Percentiles rank a stretch among this genome's conserved stretches.
Conservation (phyloP, 192 early-diverging fungal genomes). For the Phlyctochytrium bullatum region DNA sequence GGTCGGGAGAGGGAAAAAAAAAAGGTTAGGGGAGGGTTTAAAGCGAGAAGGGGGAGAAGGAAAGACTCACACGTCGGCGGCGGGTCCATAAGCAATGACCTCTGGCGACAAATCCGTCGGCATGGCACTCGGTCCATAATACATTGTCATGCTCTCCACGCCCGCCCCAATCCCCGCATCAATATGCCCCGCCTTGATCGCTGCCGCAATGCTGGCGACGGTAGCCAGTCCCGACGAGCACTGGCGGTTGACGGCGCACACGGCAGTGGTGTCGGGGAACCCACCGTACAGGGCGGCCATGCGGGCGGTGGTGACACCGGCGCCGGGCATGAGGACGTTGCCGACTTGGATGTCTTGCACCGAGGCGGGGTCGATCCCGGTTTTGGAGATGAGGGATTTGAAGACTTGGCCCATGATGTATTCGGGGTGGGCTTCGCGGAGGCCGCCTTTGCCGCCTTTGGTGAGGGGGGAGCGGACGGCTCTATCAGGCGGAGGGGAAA, state of each 20-base stretch:
- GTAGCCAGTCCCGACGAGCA: constrained; percentile 93
- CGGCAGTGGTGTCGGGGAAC: constrained; percentile 78
- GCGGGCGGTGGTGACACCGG: constrained; percentile 84
- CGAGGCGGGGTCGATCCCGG: constrained; percentile 77
- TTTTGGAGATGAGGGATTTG: constrained; percentile 70
- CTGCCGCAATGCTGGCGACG: constrained; percentile 79
- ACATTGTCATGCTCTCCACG: constrained; percentile 90
- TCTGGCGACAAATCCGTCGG: constrained; percentile 69
- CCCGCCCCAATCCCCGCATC: constrained; percentile 93
- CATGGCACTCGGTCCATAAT: constrained; percentile 81
- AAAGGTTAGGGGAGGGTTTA: background rate
- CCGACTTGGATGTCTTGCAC: constrained; percentile 86
- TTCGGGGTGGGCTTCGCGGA: constrained; percentile 83
- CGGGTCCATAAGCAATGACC: constrained; percentile 67
- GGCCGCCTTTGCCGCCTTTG: constrained; percentile 85
- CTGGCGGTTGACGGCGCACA: constrained; percentile 88
- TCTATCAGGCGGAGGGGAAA: background rate
- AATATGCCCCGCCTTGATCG: constrained; percentile 85
- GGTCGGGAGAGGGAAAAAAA: background rate
- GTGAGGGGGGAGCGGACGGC: constrained; percentile 87
- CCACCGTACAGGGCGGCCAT: constrained; percentile 84
- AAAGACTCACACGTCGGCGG: constrained; percentile 67
- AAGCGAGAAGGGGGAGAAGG: constrained; percentile 1
- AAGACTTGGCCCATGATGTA: constrained; percentile 74
- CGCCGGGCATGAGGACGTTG: constrained; percentile 84